Evolutionary conservation across 805 yeast species (phyloP), one percentile per base, ranked within the genome.

Genomic region (Candida rishiriensis): DNA sequence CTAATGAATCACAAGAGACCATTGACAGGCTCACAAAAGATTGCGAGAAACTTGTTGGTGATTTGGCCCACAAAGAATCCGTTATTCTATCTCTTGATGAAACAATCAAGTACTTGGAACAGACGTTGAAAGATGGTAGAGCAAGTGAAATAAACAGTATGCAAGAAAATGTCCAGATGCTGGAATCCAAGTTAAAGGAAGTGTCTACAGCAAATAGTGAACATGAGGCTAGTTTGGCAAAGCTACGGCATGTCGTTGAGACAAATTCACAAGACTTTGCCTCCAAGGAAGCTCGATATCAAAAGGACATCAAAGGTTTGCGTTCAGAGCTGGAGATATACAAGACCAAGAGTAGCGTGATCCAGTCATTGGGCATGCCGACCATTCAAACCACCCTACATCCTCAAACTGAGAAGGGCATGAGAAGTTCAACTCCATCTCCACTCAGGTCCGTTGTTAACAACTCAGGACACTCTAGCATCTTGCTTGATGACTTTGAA

Each of bases 311-410:
- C 6, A 33, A 46, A 32, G 47, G 46, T 33, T 28, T 55, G 38
- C 42, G 49, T 31, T 42, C 48, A 6, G 52, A 46, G 29, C 28
- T 53, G 18, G 59, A 55, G 42, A 45, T 48, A 9, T 44, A 45
- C 42, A 51, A 48, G 44, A 50, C 56, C 17, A 55, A 47, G 38
- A 29, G 48, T 37, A 41, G 35, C 11, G 40, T 55, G 10, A 3
- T 52, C 32, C 48, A 50, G 16, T 54, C 57, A 18, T 7, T 21
- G 26, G 26, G 26, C 7, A 7, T 21, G 4, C 26, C 26, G 7
- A 21, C 26, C 7, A 21, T 21, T 21, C 26, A 21, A 21, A 21
- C 26, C 26, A 21, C 26, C 7, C 26, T 21, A 21, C 26, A 21
- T 5, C 26, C 26, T 21, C 26, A 21, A 21, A 21, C 26, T 4